Conservation (phyloP, 73 alveolate species). For the Paramecium sonneborni region DNA sequence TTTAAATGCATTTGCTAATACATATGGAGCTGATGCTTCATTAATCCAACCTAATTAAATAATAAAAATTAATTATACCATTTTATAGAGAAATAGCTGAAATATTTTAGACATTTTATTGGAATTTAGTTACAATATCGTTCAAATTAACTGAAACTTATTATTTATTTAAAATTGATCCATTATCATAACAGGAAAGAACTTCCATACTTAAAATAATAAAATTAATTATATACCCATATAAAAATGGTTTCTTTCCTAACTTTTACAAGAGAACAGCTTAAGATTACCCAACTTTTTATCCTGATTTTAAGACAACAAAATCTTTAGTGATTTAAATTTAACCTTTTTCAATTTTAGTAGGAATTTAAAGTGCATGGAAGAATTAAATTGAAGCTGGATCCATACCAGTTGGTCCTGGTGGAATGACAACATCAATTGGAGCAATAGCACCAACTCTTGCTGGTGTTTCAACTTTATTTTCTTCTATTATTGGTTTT, state of each 20-base stretch:
- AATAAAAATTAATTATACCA: slow-evolving; percentile 61
- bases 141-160: slow-evolving; percentile 95
- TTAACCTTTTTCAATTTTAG: slow-evolving; percentile 99
- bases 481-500: slow-evolving; percentile 80
- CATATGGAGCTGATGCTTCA: slow-evolving; percentile 97
- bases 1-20: slow-evolving; percentile 96
- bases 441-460: slow-evolving; percentile 97
- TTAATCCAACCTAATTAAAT: slow-evolving; percentile 74
- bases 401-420: slow-evolving; percentile 99
- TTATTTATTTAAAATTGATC: slow-evolving; percentile 93
- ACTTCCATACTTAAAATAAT: slow-evolving; percentile 78
- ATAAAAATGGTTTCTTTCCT: slow-evolving; percentile 97
- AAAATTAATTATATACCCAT: slow-evolving; percentile 67
- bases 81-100: slow-evolving; percentile 89
- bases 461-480: slow-evolving; percentile 95
- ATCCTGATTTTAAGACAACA: slow-evolving; percentile 84
- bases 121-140: slow-evolving; percentile 79
- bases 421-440: slow-evolving; percentile 94
- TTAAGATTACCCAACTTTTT: slow-evolving; percentile 94
- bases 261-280: slow-evolving; percentile 97
- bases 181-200: slow-evolving; percentile 93
- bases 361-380: slow-evolving; percentile 95
- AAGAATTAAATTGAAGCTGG: slow-evolving; percentile 99
- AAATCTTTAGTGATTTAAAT: slow-evolving; percentile 96
- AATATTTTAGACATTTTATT: slow-evolving; percentile 80